Conservation (phyloP, 306 rosid species). For the Rosa rugosa region DNA sequence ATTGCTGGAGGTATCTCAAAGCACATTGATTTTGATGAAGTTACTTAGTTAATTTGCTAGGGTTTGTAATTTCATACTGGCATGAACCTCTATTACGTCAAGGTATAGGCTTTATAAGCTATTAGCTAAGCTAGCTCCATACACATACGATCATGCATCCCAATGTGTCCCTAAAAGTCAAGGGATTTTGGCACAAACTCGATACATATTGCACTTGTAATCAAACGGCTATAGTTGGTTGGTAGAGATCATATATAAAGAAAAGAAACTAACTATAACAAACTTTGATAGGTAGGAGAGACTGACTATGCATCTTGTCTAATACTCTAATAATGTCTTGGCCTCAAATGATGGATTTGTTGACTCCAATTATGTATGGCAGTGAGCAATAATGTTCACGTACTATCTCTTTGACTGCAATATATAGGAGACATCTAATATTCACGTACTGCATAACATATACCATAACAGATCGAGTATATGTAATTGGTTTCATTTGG, state of each 20-base stretch:
- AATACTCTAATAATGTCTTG: not conserved
- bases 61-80: slow-evolving; percentile 12
- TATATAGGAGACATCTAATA: too few relatives aligned
- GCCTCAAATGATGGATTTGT: not conserved
- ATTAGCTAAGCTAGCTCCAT: not conserved
- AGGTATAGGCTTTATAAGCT: not conserved
- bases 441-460: too few relatives aligned
- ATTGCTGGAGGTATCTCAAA: slow-evolving; percentile 23
- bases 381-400: not conserved
- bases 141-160: slow-evolving; percentile 24
- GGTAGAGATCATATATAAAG: not conserved
- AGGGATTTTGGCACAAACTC: slow-evolving; percentile 35
- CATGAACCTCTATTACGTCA: not conserved
- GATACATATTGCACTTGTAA: slow-evolving; percentile 7
- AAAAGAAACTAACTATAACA: not conserved
- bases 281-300: not conserved
- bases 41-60: slow-evolving; percentile 18
- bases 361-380: not conserved
- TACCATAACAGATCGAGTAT: not conserved
- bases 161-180: slow-evolving; percentile 35
- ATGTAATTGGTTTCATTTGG: not conserved
- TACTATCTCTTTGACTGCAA: not conserved
- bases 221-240: not conserved
- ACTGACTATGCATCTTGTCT: not conserved
- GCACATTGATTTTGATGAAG: slow-evolving; percentile 45